Conservation (phyloP, 495 filamentous ascomycete genomes). For the Aspergillus mulundensis region DNA sequence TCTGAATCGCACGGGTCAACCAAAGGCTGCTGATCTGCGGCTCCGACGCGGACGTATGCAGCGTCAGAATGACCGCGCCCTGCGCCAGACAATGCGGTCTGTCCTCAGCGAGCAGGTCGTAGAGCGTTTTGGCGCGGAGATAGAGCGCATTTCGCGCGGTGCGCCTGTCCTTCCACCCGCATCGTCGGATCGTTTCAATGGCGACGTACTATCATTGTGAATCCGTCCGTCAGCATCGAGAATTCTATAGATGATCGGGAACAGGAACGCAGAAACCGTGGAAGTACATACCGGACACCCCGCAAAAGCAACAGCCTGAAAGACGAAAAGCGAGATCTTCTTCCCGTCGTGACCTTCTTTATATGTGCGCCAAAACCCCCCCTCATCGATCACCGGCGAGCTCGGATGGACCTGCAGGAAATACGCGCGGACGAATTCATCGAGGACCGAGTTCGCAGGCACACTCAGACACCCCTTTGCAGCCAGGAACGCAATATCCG, state of each 20-base stretch:
- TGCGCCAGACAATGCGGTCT: conserved; percentile 34
- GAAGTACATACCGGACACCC: conserved; percentile 38
- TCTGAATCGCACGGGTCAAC: conserved; percentile 44
- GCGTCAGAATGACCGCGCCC: conserved; percentile 42
- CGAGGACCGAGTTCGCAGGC: conserved; percentile 31
- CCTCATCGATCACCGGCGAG: conserved; percentile 45
- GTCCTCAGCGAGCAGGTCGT: conserved; percentile 28
- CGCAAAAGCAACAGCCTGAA: conserved; percentile 46
- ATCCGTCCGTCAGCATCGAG: not conserved
- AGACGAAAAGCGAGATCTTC: conserved; percentile 43
- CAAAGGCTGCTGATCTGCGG: conserved; percentile 45
- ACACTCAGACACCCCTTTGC: conserved; percentile 41
- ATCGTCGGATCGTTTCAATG: conserved; percentile 32
- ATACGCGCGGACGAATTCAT: conserved; percentile 45
- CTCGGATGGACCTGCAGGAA: conserved; percentile 47
- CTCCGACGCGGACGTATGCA: conserved; percentile 29
- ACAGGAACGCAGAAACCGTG: too few species aligned
- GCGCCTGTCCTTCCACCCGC: conserved; percentile 41
- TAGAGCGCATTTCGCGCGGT: conserved; percentile 42
- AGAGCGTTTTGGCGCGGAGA: conserved; percentile 38
- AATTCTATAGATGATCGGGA: too few species aligned
- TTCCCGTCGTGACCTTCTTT: conserved; percentile 12
- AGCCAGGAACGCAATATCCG: conserved; percentile 42
- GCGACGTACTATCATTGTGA: conserved; percentile 33
- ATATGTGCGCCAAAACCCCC: conserved; percentile 45